A percentile compares a stretch with the other conserved stretches of the same genome.
Conservation (phyloP, 306 rosid species). For the Senna siamea region DNA sequence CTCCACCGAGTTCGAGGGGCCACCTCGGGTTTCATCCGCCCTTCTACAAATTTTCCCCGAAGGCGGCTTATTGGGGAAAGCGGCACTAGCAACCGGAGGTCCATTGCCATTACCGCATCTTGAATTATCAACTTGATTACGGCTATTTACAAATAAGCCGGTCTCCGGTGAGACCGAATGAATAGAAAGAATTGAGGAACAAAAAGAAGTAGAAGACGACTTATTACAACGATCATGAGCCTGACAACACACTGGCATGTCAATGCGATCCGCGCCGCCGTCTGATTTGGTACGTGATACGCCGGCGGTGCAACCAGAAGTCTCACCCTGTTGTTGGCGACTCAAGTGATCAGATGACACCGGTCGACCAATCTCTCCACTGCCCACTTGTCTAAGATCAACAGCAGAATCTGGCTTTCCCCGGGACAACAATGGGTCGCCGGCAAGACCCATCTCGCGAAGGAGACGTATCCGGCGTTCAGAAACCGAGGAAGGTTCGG, state of each 20-base stretch:
- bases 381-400: conserved; percentile 33
- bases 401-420: conserved; percentile 31
- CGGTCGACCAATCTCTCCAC: conserved; percentile 54
- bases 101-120: conserved; percentile 50
- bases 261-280: conserved; percentile 35
- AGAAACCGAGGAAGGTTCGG: conserved; percentile 85
- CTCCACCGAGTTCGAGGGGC: conserved; percentile 31
- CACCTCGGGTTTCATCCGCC: conserved; percentile 54
- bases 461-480: conserved; percentile 87
- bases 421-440: conserved; percentile 64
- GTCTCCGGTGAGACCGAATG: conserved; percentile 27
- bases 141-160: conserved; percentile 51
- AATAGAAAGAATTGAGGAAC: conserved; percentile 37
- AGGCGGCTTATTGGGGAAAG: conserved; percentile 63
- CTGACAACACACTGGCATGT: conserved; percentile 12
- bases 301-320: conserved; percentile 28
- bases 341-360: conserved; percentile 53
- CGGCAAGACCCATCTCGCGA: conserved; percentile 72
- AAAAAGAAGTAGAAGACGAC: conserved; percentile 35
- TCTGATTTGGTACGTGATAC: conserved; percentile 72
- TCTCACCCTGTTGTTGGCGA: conserved; percentile 31
- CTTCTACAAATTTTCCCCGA: conserved; percentile 53
- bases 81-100: conserved; percentile 40
- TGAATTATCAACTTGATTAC: conserved; percentile 41
- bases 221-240: conserved; percentile 38